These are phyloP conservation scores for Tetrapyrgos nigripes DNA, from an alignment of 1,284 basidiomycete species.

Conservation along the genomic window DNA sequence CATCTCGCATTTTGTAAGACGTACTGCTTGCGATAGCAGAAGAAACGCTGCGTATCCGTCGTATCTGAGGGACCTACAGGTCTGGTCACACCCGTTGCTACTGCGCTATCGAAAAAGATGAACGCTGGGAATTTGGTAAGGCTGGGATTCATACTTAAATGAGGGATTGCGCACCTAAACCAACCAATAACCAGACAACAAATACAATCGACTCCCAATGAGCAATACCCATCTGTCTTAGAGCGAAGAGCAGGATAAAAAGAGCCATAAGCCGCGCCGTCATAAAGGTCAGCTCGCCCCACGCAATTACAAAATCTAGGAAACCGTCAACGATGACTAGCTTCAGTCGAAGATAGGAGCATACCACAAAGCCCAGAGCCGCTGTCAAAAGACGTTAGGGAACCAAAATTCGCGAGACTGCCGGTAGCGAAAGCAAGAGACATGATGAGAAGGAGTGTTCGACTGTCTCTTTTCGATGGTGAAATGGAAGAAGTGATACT, in stretches of 20 bases:
- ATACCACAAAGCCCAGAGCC: slow-evolving; percentile 46
- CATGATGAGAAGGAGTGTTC: slow-evolving; percentile 44
- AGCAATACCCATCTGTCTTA: slow-evolving; percentile 40
- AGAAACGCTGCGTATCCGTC: too few species aligned
- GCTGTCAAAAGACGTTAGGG: slow-evolving; percentile 42
- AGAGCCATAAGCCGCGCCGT: slow-evolving; percentile 51
- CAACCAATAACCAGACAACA: slow-evolving; percentile 41
- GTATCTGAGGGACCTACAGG: slow-evolving; percentile 26
- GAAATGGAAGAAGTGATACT: neutral
- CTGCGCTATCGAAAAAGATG: slow-evolving; percentile 49
- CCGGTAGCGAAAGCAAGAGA: slow-evolving; percentile 52
- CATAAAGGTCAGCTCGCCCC: slow-evolving; percentile 52
- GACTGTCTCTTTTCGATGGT: slow-evolving; percentile 15
- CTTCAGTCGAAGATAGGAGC: slow-evolving; percentile 13
- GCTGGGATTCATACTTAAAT: neutral
- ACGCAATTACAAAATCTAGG: slow-evolving; percentile 56
- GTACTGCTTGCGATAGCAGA: slow-evolving; percentile 48
- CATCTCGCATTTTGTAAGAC: neutral
- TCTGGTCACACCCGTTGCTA: slow-evolving; percentile 46
- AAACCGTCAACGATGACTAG: neutral
- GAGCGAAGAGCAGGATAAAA: slow-evolving; percentile 47
- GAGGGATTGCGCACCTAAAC: slow-evolving; percentile 43
- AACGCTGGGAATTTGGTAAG: slow-evolving; percentile 40
- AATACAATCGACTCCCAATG: slow-evolving; percentile 42
- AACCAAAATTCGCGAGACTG: slow-evolving; percentile 49